phyloP scores from a whole-genome alignment of 2,329 filamentous ascomycete species.

The Fusarium praegraminearum region DNA sequence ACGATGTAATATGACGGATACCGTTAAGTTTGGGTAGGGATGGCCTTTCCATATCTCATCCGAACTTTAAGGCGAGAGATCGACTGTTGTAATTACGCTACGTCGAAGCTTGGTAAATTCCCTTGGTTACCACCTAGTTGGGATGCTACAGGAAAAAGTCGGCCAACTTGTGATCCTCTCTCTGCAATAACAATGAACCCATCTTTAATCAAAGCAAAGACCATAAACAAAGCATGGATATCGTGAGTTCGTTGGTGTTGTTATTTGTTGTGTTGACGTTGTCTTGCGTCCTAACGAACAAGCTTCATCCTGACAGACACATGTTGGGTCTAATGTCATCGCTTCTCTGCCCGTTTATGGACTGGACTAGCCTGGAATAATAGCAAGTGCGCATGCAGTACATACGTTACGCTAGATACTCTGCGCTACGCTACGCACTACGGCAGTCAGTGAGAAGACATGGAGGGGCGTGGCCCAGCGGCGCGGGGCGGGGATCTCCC shows the following conservation, averaged over 20 bases:
- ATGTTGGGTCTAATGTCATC: constrained; percentile 9
- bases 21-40: constrained; percentile 24
- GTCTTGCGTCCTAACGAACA: constrained; percentile 9
- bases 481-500: constrained; percentile 37
- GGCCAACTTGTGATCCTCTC: background rate
- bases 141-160: background rate
- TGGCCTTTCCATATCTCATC: constrained; percentile 28
- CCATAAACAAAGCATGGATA: constrained; percentile 25
- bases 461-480: constrained; percentile 8
- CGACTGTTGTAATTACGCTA: background rate
- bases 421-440: background rate
- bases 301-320: constrained; percentile 34
- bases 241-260: constrained; percentile 2
- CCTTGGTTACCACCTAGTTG: background rate
- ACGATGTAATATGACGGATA: constrained; percentile 13
- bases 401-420: background rate
- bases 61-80: constrained; percentile 25
- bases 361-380: constrained; percentile 13
- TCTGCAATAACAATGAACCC: background rate
- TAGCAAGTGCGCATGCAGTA: background rate
- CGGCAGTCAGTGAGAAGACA: constrained; percentile 26
- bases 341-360: constrained; percentile 14
- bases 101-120: background rate
- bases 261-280: background rate
- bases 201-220: constrained; percentile 29